Evolutionary conservation across 2,329 filamentous ascomycete species (phyloP), one percentile per base, ranked within the genome.

Genomic region (Cadophora luteo-olivacea): DNA sequence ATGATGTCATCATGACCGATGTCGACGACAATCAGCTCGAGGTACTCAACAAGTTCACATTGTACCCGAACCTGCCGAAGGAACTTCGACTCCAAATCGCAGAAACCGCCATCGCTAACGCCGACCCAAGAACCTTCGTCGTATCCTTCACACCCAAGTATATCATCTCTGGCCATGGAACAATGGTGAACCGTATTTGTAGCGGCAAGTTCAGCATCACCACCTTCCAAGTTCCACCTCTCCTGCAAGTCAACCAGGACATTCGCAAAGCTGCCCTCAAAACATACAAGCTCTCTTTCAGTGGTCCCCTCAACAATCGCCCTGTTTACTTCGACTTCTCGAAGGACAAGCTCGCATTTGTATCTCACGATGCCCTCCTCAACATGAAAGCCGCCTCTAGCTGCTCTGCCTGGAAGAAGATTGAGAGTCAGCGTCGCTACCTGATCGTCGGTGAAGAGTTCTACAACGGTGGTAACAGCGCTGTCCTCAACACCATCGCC

Each of bases 281-380:
- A 8, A 36, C 14, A 25, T 66, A 68, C 45, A 14, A 58, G 6
- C 52, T 61, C 32, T 52, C 49, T 16, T 58, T 68, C 52, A n/a
- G 12, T 19, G 8, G 24, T n/a, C 61, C 41, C 12, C 22, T 41
- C 36, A 58, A 33, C 29, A 52, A 52, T 49, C 29, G 2, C 5
- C 66, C 66, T 8, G 61, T 68, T 61, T 54, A 22, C 29, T 55
- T 61, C 55, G 16, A 41, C 22, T 25, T 55, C 54, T 14, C 61
- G 4, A 51, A 38, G 45, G 62, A 57, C 22, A 54, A 19, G 16
- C 41, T 63, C 2, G 41, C 24, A 12, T 51, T 63, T 36, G 22
- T 33, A 9, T 8, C 25, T 11, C 24, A 14, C 4, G 3, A 29
- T 3, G 4, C 51, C 24, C 25, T 49, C 41, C 12, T 48, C 12